phyloP scores from a whole-genome alignment of 1,284 basidiomycete genomes.

The Marasmius tenuissimus region DNA sequence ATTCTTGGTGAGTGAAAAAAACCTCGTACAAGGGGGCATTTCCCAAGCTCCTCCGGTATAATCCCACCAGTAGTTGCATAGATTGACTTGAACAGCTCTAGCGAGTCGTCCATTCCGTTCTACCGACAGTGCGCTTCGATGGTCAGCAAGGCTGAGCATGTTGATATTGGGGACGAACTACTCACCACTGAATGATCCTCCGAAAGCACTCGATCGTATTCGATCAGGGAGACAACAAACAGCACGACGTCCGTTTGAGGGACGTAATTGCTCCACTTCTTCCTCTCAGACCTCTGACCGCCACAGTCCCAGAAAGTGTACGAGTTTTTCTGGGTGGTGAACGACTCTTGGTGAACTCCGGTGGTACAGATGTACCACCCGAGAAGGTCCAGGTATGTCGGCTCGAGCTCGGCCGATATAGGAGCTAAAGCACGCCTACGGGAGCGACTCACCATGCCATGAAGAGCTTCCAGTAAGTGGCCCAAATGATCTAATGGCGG shows the following conservation, averaged over 20 bases:
- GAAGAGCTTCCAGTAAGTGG: too few species aligned
- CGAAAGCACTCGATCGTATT: constrained; percentile 70
- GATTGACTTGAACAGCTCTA: not conserved
- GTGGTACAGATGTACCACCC: too few species aligned
- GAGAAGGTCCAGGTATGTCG: too few species aligned
- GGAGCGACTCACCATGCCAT: too few species aligned
- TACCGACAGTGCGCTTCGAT: not conserved
- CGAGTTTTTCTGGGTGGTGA: too few species aligned
- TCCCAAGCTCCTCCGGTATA: not conserved
- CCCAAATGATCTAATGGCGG: too few species aligned
- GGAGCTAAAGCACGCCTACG: too few species aligned
- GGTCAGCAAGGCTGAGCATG: too few species aligned
- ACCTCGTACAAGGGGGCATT: not conserved
- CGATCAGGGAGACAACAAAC: constrained; percentile 73
- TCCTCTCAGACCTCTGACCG: constrained; percentile 71
- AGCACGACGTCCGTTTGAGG: constrained; percentile 77
- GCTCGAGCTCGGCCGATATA: too few species aligned
- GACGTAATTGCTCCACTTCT: constrained; percentile 74
- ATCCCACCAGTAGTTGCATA: too few species aligned
- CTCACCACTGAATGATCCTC: constrained; percentile 56
- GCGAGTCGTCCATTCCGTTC: constrained; percentile 4
- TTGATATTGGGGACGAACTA: too few species aligned
- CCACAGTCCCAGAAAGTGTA: constrained; percentile 66
- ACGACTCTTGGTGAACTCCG: too few species aligned
- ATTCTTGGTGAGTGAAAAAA: not conserved